Percentiles rank a stretch among this genome's conserved stretches.
phyloP scores from a whole-genome alignment of 1,284 basidiomycete species.

The Trichosporon sp. region DNA sequence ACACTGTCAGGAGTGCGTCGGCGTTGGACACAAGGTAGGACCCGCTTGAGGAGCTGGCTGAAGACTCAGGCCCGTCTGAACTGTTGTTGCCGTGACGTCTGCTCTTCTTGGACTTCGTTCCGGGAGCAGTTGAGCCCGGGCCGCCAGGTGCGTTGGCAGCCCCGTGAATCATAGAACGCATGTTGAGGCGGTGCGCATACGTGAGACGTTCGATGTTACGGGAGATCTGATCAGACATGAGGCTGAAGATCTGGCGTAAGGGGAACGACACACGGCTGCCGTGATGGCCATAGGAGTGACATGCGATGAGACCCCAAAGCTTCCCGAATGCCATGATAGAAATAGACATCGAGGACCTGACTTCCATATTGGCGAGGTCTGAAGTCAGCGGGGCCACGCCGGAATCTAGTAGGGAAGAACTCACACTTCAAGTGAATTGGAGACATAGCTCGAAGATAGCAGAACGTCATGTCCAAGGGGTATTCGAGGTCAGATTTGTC shows the following conservation, averaged over 20 bases:
- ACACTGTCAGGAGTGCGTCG: slow-evolving; percentile 72
- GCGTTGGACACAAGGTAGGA: slow-evolving; percentile 85
- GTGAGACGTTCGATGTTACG: slow-evolving; percentile 76
- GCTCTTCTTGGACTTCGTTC: background rate
- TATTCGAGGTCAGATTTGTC: slow-evolving; percentile 63
- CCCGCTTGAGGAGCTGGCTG: background rate
- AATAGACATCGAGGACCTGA: slow-evolving; percentile 78
- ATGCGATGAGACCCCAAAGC: slow-evolving; percentile 79
- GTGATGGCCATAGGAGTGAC: slow-evolving; percentile 71
- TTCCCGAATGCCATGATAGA: slow-evolving; percentile 79
- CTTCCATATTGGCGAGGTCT: slow-evolving; percentile 76
- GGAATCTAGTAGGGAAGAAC: slow-evolving; percentile 22
- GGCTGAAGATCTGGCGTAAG: slow-evolving; percentile 71
- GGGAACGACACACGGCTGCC: slow-evolving; percentile 83
- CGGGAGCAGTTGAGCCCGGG: background rate
- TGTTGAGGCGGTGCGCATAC: slow-evolving; percentile 72
- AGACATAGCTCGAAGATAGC: slow-evolving; percentile 80
- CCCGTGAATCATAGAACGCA: slow-evolving; percentile 59
- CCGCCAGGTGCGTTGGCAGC: background rate
- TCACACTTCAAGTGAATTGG: slow-evolving; percentile 80
- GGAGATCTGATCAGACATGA: slow-evolving; percentile 77
- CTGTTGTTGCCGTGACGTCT: background rate
- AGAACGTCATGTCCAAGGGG: slow-evolving; percentile 84
- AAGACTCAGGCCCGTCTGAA: background rate
- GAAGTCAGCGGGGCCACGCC: background rate